phyloP scores from a whole-genome alignment of 2,329 filamentous ascomycete genomes.

The Pezicula radicicola region DNA sequence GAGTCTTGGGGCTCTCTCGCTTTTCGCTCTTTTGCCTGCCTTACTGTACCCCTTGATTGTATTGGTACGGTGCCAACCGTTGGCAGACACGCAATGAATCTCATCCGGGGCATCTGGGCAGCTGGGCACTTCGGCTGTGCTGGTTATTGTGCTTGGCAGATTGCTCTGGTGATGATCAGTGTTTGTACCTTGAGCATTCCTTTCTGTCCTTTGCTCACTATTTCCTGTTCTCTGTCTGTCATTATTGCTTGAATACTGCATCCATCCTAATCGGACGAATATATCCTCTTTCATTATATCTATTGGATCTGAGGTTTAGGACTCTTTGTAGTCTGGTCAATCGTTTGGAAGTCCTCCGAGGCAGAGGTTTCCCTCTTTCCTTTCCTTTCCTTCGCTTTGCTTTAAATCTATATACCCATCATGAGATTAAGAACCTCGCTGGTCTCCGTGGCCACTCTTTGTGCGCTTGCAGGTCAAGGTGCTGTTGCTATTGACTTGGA shows the following conservation, averaged over 20 bases:
- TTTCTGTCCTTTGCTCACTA: neutral
- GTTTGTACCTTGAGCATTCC: too few relatives aligned
- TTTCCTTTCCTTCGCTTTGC: neutral
- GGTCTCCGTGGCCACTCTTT: neutral
- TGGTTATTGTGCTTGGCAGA: neutral
- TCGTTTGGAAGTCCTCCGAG: neutral
- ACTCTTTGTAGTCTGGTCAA: neutral
- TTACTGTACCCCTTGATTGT: neutral
- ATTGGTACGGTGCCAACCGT: too few relatives aligned
- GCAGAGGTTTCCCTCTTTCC: neutral
- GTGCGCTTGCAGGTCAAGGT: conserved; percentile 3
- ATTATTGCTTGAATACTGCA: neutral
- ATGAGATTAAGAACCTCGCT: neutral
- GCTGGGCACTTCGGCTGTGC: neutral
- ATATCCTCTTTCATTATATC: neutral
- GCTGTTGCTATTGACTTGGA: neutral
- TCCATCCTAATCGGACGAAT: neutral
- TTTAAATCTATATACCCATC: neutral
- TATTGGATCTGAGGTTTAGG: neutral
- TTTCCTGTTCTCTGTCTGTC: neutral
- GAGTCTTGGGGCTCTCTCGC: neutral
- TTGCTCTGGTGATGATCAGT: too few relatives aligned
- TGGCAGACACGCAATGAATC: too few relatives aligned
- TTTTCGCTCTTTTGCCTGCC: neutral
- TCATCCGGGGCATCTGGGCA: neutral